A percentile compares a stretch with the other conserved stretches of the same genome.
Evolutionary conservation across 805 yeast genomes (phyloP).

Genomic region (Candida nemodendra): DNA sequence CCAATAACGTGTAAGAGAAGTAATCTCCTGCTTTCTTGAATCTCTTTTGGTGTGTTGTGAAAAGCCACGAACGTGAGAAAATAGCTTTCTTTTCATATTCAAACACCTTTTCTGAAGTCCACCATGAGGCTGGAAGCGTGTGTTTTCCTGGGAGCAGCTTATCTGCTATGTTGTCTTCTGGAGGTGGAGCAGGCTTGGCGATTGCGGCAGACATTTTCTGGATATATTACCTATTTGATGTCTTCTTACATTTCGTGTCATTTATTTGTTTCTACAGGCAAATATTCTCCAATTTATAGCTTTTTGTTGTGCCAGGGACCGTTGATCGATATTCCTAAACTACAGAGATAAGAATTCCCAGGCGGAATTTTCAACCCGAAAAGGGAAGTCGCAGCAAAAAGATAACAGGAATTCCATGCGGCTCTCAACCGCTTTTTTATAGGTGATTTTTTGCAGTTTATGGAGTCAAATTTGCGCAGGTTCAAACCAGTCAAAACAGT

Average conservation of each 20-base stretch:
- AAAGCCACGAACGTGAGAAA: conserved; percentile 57
- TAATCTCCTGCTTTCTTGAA: conserved; percentile 60
- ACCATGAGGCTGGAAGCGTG: conserved; percentile 66
- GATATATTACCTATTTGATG: too few relatives aligned
- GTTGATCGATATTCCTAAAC: too few relatives aligned
- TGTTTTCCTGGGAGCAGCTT: conserved; percentile 41
- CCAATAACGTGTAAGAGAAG: conserved; percentile 47
- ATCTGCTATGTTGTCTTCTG: conserved; percentile 29
- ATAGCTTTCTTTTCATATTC: conserved; percentile 59
- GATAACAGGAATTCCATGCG: too few relatives aligned
- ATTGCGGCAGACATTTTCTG: conserved; percentile 31
- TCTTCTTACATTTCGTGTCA: too few relatives aligned
- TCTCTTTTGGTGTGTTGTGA: conserved; percentile 49
- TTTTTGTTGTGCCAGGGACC: too few relatives aligned
- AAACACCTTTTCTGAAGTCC: conserved; percentile 57
- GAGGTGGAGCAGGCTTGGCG: conserved; percentile 28
- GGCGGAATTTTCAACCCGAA: conserved; percentile 9
- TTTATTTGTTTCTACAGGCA: too few relatives aligned
- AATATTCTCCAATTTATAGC: too few relatives aligned
- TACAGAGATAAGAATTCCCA: conserved; percentile 1
- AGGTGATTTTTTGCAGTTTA: too few relatives aligned
- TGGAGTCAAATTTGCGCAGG: too few relatives aligned
- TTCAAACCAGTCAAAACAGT: too few relatives aligned
- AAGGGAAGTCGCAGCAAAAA: conserved; percentile 3
- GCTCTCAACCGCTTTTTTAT: too few relatives aligned